These are phyloP conservation scores for Euphorbia corollata DNA, from an alignment of 441 rosid genomes.

Conservation along the genomic window DNA sequence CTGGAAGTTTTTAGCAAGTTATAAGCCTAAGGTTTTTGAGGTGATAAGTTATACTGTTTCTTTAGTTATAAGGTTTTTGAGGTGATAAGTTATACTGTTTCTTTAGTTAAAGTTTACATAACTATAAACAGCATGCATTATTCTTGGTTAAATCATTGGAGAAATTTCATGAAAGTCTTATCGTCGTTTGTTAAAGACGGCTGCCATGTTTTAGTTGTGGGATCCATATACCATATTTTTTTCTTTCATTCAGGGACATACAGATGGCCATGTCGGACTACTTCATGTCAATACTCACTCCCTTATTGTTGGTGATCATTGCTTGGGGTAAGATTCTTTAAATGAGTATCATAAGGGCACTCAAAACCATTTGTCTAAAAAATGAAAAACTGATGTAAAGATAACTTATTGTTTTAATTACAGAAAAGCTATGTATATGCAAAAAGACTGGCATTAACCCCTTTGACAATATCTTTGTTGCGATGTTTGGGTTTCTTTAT, in stretches of 20 bases:
- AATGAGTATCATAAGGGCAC: not conserved
- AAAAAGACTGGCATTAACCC: not conserved
- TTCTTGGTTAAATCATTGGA: not conserved
- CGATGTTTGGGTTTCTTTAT: not conserved
- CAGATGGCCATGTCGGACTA: slow-evolving; percentile 79
- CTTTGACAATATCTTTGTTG: not conserved
- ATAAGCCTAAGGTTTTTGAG: not conserved
- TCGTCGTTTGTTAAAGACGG: not conserved
- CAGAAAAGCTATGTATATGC: not conserved
- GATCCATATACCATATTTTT: slow-evolving; percentile 15
- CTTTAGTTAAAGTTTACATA: not conserved
- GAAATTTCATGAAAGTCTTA: not conserved
- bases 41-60: not conserved
- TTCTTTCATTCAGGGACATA: slow-evolving; percentile 67
- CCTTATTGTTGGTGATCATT: slow-evolving; percentile 84
- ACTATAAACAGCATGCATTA: not conserved
- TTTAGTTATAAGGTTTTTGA: not conserved
- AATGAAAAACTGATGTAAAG: slow-evolving; percentile 1
- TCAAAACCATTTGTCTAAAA: slow-evolving; percentile 6
- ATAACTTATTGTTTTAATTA: not conserved
- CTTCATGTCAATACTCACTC: slow-evolving; percentile 58
- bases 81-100: not conserved
- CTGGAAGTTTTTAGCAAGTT: not conserved
- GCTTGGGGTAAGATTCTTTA: slow-evolving; percentile 64
- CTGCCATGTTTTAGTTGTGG: slow-evolving; percentile 1